Evolutionary conservation across 2,329 filamentous ascomycete genomes (phyloP).

Genomic region (Orbilia ellipsospora): DNA sequence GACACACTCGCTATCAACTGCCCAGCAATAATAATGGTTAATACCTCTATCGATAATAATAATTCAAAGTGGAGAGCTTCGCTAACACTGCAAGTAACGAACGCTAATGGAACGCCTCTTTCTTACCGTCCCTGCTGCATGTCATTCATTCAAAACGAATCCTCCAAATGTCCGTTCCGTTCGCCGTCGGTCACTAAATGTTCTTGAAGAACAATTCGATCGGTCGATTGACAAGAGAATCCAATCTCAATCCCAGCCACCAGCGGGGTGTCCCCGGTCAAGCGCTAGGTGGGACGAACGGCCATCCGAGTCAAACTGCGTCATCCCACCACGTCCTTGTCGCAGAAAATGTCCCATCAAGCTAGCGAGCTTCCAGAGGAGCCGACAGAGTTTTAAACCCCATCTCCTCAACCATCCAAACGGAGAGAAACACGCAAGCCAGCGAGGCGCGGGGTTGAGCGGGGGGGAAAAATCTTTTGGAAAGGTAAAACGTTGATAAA

Average conservation of each 20-base stretch:
- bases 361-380: neutral
- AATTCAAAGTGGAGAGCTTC: too few relatives aligned
- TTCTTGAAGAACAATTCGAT: neutral
- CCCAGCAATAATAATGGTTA: too few relatives aligned
- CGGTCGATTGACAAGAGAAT: constrained; percentile 29
- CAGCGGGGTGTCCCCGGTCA: neutral
- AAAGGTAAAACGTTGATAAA: neutral
- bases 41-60: too few relatives aligned
- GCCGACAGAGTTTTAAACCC: too few relatives aligned
- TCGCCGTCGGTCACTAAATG: neutral
- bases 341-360: neutral
- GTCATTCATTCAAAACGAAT: too few relatives aligned
- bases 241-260: constrained; percentile 18
- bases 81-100: too few relatives aligned
- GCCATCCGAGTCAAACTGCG: constrained; percentile 28
- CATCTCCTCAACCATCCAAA: too few relatives aligned
- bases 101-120: too few relatives aligned
- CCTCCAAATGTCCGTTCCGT: neutral
- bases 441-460: constrained; percentile 14
- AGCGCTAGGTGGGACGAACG: constrained; percentile 8
- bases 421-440: constrained; percentile 33
- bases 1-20: too few relatives aligned
- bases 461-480: neutral
- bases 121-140: too few relatives aligned
- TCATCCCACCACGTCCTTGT: constrained; percentile 35